A percentile compares a stretch with the other conserved stretches of the same genome.
Evolutionary conservation across 495 filamentous ascomycete genomes (phyloP).

Genomic region (Amphirosellinia nigrospora): DNA sequence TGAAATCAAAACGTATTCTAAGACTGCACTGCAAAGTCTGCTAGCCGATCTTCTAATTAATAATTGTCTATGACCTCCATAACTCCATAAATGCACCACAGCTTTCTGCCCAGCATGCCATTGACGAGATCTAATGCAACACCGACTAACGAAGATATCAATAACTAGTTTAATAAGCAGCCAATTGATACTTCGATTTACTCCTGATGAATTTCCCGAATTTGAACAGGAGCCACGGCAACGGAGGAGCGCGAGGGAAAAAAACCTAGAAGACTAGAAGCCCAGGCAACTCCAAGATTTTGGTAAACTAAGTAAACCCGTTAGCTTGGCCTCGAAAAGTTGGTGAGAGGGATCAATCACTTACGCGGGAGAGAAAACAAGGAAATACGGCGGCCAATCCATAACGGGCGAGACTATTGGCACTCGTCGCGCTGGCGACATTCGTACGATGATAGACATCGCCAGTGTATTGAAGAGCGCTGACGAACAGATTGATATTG

Average conservation of each 20-base stretch:
- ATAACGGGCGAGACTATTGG: constrained; percentile 70
- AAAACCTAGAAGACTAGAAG: constrained; percentile 64
- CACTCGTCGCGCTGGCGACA: constrained; percentile 66
- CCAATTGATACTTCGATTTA: constrained; percentile 52
- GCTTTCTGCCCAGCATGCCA: background rate
- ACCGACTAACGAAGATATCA: background rate
- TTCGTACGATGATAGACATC: constrained; percentile 65
- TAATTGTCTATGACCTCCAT: background rate
- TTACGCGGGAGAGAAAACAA: constrained; percentile 66
- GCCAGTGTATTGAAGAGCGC: constrained; percentile 57
- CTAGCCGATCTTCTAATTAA: background rate
- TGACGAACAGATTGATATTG: constrained; percentile 65
- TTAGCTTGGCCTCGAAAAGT: background rate
- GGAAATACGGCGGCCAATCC: constrained; percentile 65
- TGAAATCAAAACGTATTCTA: background rate
- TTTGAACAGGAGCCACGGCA: constrained; percentile 61
- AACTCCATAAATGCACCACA: background rate
- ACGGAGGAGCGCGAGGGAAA: constrained; percentile 62
- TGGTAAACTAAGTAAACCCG: constrained; percentile 55
- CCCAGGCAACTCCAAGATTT: constrained; percentile 64
- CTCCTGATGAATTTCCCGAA: constrained; percentile 56
- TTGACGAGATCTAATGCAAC: background rate
- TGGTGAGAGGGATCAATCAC: constrained; percentile 27
- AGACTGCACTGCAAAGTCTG: background rate
- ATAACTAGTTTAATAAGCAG: background rate